phyloP scores from a whole-genome alignment of 2,329 filamentous ascomycete genomes.

The Fusarium sp. region DNA sequence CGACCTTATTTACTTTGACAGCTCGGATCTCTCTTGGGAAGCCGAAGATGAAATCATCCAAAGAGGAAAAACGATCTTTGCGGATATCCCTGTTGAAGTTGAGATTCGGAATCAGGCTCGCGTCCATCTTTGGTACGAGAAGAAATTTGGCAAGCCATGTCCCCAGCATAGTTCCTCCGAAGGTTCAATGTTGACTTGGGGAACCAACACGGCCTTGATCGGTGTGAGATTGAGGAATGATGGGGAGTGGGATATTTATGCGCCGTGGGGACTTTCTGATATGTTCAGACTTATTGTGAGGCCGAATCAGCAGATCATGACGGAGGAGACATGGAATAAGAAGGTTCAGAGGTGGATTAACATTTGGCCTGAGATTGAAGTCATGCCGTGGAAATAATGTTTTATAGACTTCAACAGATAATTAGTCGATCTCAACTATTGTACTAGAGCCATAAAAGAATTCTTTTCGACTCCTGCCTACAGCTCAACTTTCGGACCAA shows the following conservation, averaged over 20 bases:
- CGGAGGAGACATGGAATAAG: slow-evolving; percentile 44
- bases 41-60: slow-evolving; percentile 52
- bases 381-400: slow-evolving; percentile 43
- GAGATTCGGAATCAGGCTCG: slow-evolving; percentile 55
- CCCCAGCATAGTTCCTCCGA: slow-evolving; percentile 48
- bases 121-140: slow-evolving; percentile 53
- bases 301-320: slow-evolving; percentile 47
- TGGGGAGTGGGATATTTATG: slow-evolving; percentile 50
- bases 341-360: slow-evolving; percentile 48
- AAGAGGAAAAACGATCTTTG: slow-evolving; percentile 46
- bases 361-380: slow-evolving; percentile 45
- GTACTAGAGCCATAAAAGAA: neutral
- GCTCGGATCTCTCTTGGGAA: slow-evolving; percentile 50
- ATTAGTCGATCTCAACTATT: neutral
- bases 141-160: slow-evolving; percentile 48
- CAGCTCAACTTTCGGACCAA: slow-evolving; percentile 53
- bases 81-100: slow-evolving; percentile 47
- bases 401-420: neutral
- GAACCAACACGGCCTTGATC: slow-evolving; percentile 51
- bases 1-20: slow-evolving; percentile 52
- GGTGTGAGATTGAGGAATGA: slow-evolving; percentile 43
- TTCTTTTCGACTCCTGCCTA: neutral
- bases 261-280: slow-evolving; percentile 51
- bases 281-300: slow-evolving; percentile 50
- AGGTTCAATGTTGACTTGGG: slow-evolving; percentile 50